Base-by-base conservation (phyloP, 306 rosid species). In the Begonia peltatifolia region DNA sequence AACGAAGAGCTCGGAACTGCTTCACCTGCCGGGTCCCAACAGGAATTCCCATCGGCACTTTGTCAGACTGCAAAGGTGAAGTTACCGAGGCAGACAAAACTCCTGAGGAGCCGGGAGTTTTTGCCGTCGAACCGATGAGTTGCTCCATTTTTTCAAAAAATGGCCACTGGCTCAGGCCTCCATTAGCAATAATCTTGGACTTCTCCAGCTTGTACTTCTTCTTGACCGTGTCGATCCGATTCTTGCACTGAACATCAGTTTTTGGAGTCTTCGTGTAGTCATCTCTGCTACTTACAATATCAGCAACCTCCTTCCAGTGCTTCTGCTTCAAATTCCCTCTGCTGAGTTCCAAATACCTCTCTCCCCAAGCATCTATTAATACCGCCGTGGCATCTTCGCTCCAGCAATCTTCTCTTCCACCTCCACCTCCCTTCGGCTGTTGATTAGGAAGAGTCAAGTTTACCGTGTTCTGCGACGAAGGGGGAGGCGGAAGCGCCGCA, bases 301-400 rank as follows among this genome's bases (percentile, higher is more conserved):
- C 96, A 13, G 99, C 95, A 1, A 92, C 99, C 70, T 92, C 99
- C 60, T 75, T 81, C 99, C 99, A 92, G 76, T 92, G 96, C 72
- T 81, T 87, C 70, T 92, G 99, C 71, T 87, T 92, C 79, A 92
- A 74, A 69, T 92, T 92, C 52, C 96, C 99, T 16, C 99, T 66
- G 70, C 96, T 92, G 47, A 92, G 87, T 65, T 92, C 89, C 53
- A 92, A 48, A 47, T 87, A 92, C 76, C 99, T 73, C 70, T 87
- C 99, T 9, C 99, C 99, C 99, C 96, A 92, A 25, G 99, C 96
- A 18, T 86, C 96, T 41, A 92, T 92, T 80, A 92, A 66, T 60
- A 92, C 93, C 54, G 87, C 76, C 56, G 99, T 92, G 43, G 96
- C 96, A 6, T 78, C 82, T 57, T 92, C 96, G 68, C 96, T 87